A percentile compares a stretch with the other conserved stretches of the same genome.
phyloP scores from a whole-genome alignment of 2,329 filamentous ascomycete species.

The Anisogramma anomala region DNA sequence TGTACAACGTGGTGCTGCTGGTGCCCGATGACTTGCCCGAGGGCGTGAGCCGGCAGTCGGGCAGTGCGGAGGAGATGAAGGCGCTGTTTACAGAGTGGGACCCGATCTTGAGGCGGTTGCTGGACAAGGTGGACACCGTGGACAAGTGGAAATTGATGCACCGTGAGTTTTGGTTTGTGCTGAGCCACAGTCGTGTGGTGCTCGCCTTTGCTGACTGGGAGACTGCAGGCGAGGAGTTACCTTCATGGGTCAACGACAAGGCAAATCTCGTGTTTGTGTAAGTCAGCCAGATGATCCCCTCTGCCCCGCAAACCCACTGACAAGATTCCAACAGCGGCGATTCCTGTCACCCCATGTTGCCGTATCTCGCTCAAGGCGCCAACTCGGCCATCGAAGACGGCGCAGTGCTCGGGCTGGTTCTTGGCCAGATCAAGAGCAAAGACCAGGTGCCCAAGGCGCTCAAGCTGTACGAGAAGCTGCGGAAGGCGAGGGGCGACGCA shows the following conservation, averaged over 20 bases:
- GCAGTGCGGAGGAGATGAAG: conserved; percentile 49
- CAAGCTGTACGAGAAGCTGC: conserved; percentile 33
- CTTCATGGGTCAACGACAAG: conserved; percentile 41
- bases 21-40: conserved; percentile 44
- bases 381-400: conserved; percentile 58
- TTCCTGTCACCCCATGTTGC: conserved; percentile 53
- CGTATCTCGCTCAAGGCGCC: conserved; percentile 53
- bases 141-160: conserved; percentile 61
- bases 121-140: conserved; percentile 42
- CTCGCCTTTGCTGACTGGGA: background rate
- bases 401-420: conserved; percentile 47
- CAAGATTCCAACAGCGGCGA: conserved; percentile 34
- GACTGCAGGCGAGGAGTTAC: conserved; percentile 30
- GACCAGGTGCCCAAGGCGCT: conserved; percentile 35
- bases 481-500: conserved; percentile 36
- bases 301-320: background rate
- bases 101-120: conserved; percentile 36
- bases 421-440: conserved; percentile 37
- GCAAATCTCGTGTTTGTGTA: conserved; percentile 39
- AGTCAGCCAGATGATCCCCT: conserved; percentile 24
- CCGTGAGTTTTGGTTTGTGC: conserved; percentile 21
- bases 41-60: conserved; percentile 37
- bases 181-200: background rate
- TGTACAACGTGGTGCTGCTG: conserved; percentile 56
- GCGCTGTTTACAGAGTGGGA: conserved; percentile 52